A percentile compares a stretch with the other conserved stretches of the same genome.
Evolutionary conservation across 2,329 filamentous ascomycete species (phyloP).

Genomic region (Neospermospora avenae): DNA sequence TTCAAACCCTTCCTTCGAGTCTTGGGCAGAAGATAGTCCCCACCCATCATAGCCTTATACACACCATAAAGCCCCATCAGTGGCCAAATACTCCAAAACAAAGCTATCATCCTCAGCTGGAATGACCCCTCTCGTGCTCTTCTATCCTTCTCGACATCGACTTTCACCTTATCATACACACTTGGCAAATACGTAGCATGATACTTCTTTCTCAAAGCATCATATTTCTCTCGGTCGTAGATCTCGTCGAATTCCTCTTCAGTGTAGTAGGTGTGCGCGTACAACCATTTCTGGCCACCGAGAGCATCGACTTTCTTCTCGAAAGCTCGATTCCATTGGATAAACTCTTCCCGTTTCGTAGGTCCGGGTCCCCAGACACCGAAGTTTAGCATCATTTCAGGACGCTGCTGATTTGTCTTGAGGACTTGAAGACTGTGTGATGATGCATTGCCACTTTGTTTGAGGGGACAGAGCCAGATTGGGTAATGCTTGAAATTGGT

Average conservation of each 20-base stretch:
- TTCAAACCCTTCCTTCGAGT: not conserved
- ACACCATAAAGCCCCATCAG: slow-evolving; percentile 15
- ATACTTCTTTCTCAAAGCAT: slow-evolving; percentile 60
- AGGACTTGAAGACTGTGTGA: slow-evolving; percentile 20
- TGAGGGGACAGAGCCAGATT: slow-evolving; percentile 55
- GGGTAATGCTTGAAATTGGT: slow-evolving; percentile 33
- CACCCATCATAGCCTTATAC: slow-evolving; percentile 18
- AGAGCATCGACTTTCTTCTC: slow-evolving; percentile 67
- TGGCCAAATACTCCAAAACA: slow-evolving; percentile 28
- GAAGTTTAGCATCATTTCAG: slow-evolving; percentile 56
- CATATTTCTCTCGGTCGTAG: slow-evolving; percentile 59
- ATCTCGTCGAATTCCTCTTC: slow-evolving; percentile 65
- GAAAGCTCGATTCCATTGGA: slow-evolving; percentile 65
- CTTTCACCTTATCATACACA: slow-evolving; percentile 68
- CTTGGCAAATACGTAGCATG: slow-evolving; percentile 60
- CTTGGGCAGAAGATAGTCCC: slow-evolving; percentile 16
- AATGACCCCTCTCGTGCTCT: slow-evolving; percentile 32
- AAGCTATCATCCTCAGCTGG: slow-evolving; percentile 30
- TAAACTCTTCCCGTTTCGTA: slow-evolving; percentile 50
- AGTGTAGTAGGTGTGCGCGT: slow-evolving; percentile 79
- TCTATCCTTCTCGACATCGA: slow-evolving; percentile 43
- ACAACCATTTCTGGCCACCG: slow-evolving; percentile 80
- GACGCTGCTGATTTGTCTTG: slow-evolving; percentile 27
- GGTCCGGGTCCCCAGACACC: slow-evolving; percentile 80
- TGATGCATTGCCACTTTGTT: slow-evolving; percentile 31